Evolutionary conservation across 1,139 yeast species (phyloP), one percentile per base, ranked within the genome.

Genomic region (Saccharomyces hybrid): DNA sequence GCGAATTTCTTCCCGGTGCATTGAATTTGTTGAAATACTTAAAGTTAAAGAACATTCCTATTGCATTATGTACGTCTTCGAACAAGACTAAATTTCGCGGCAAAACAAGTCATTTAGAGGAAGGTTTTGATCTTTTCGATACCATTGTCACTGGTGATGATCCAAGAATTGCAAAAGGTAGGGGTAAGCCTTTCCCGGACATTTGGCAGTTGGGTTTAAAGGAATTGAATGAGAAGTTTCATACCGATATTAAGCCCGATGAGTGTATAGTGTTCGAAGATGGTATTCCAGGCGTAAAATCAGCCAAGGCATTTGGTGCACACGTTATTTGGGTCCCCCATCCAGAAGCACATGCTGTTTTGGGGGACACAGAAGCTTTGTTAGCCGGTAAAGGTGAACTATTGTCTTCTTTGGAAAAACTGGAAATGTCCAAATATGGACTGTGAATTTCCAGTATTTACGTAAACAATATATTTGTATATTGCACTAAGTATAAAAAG

Each of bases 211-310:
- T 84, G 3, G 96, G 98, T 49, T 77, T 93, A 57, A 80, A 76
- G 31, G 78, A 85, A 38, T 63, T 93, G 56, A 93, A 93, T 66
- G 66, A 70, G 25, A 76, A 76, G 51, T 66, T 63, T 34, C 59
- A 77, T 14, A 76, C 76, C 0, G 73, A 74, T 20, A 84, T 90
- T 59, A 66, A 68, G 54, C 85, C 91, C 2, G 82, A 81, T 38
- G 96, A 93, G 65, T 88, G 96, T 63, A 71, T 93, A 42, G 86
- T 93, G 1, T 93, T 93, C 69, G 99, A 93, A 72, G 99, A 93
- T 71, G 98, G 96, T 1, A 75, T 89, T 48, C 91, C 96, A 1
- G 98, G 98, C 1, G 93, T 90, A 29, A 65, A 75, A 27, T 86
- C 96, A 4, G 99, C 96, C 8, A 76, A 74, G 58, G 85, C 90